These are phyloP conservation scores for Wickerhamomyces pijperi DNA, from an alignment of 805 yeast species.

Conservation along the genomic window DNA sequence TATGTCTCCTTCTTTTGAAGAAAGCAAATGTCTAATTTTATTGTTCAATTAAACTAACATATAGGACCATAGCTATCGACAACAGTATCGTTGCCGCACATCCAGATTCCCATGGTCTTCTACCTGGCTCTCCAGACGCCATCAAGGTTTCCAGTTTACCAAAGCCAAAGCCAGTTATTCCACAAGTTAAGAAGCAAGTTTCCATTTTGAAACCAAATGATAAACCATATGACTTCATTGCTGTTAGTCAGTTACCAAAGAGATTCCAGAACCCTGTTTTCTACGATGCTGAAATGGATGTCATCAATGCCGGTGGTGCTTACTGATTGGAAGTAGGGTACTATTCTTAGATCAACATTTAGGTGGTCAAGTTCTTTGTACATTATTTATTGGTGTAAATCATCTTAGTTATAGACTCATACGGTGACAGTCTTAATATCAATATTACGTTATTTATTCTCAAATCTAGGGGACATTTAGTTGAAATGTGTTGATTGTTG, in stretches of 20 bases:
- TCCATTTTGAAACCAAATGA: conserved; percentile 46
- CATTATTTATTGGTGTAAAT: neutral
- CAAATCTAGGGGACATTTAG: no score
- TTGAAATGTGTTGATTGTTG: no score
- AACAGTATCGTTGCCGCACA: conserved; percentile 23
- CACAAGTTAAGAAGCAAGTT: conserved; percentile 6
- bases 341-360: no score
- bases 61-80: neutral
- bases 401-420: no score
- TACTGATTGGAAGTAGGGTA: neutral
- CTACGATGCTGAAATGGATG: conserved; percentile 62
- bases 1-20: conserved; percentile 22
- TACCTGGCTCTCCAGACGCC: conserved; percentile 24
- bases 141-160: conserved; percentile 15
- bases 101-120: conserved; percentile 31
- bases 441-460: no score
- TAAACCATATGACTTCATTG: conserved; percentile 26
- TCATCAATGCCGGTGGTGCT: conserved; percentile 80
- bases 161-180: conserved; percentile 13
- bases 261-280: conserved; percentile 62
- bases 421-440: no score
- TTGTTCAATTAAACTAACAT: no score
- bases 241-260: conserved; percentile 58
- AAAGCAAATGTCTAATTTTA: no score
- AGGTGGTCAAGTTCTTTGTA: no score